Conservation (phyloP, 2,329 filamentous ascomycete species). For the Lasiodiplodia sp. region DNA sequence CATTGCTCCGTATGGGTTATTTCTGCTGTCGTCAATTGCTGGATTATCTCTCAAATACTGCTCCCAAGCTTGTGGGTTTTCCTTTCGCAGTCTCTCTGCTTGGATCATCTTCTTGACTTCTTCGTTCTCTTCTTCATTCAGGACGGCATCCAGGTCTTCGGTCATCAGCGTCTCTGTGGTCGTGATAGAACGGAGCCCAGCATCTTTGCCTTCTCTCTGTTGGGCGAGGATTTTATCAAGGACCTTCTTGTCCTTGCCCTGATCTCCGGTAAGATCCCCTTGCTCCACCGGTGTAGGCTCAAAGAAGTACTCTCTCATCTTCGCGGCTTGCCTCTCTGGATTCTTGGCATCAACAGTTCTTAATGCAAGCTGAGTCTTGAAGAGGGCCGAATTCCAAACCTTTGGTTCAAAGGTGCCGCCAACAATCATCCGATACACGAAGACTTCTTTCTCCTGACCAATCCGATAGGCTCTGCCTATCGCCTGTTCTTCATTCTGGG, state of each 20-base stretch:
- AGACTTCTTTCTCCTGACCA: constrained; percentile 80
- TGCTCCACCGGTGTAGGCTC: constrained; percentile 61
- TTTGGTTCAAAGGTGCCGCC: constrained; percentile 82
- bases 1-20: not conserved
- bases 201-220: constrained; percentile 50
- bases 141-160: constrained; percentile 63
- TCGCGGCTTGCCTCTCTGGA: constrained; percentile 69
- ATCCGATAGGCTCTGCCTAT: constrained; percentile 86
- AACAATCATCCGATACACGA: constrained; percentile 81
- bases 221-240: constrained; percentile 68
- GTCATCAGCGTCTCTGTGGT: constrained; percentile 77
- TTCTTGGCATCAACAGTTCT: constrained; percentile 87
- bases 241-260: constrained; percentile 66
- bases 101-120: constrained; percentile 54
- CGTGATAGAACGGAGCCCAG: constrained; percentile 63
- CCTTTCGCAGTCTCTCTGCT: constrained; percentile 18
- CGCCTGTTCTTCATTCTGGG: constrained; percentile 83
- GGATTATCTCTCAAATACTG: constrained; percentile 8
- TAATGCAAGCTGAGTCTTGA: constrained; percentile 81
- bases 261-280: constrained; percentile 60
- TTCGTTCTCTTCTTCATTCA: constrained; percentile 68
- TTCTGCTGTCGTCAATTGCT: constrained; percentile 3
- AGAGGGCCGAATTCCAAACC: constrained; percentile 76
- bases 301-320: constrained; percentile 63
- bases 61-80: constrained; percentile 6